Conservation (phyloP, 2,329 filamentous ascomycete genomes). For the Tolypocladium ophioglossoides region DNA sequence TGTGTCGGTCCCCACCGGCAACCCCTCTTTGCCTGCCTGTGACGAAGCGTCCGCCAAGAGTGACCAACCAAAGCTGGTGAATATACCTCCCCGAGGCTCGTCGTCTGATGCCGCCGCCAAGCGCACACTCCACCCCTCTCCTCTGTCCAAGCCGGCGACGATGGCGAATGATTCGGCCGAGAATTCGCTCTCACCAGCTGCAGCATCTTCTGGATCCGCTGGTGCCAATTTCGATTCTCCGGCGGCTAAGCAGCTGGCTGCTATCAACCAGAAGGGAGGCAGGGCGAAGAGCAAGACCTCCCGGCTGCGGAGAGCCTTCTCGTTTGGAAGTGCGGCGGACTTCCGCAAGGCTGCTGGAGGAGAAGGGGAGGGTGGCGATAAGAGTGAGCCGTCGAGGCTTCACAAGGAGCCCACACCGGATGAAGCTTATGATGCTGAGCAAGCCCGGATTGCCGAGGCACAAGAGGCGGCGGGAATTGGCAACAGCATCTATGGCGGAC, state of each 20-base stretch:
- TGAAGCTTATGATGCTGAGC: constrained; percentile 73
- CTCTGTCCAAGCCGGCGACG: constrained; percentile 60
- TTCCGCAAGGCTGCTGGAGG: constrained; percentile 64
- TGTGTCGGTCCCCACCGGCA: constrained; percentile 39
- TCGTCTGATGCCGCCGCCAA: constrained; percentile 55
- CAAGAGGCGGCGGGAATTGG: constrained; percentile 90
- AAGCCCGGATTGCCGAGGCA: constrained; percentile 80
- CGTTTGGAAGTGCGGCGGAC: constrained; percentile 91
- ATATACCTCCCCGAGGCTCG: constrained; percentile 51
- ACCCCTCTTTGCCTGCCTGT: constrained; percentile 38
- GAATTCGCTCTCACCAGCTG: constrained; percentile 28
- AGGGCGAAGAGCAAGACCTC: constrained; percentile 78
- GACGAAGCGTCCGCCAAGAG: constrained; percentile 37
- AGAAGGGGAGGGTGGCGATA: constrained; percentile 32
- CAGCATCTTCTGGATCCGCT: constrained; percentile 18
- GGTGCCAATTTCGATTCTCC: constrained; percentile 44
- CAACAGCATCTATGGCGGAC: constrained; percentile 84
- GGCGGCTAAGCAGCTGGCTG: constrained; percentile 74
- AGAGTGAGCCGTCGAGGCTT: constrained; percentile 38
- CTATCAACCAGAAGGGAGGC: constrained; percentile 72
- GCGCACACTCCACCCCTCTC: constrained; percentile 57
- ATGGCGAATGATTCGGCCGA: constrained; percentile 45
- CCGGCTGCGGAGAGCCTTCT: constrained; percentile 81
- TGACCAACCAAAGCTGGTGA: constrained; percentile 45
- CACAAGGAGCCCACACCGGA: constrained; percentile 53